phyloP scores from a whole-genome alignment of 1,284 basidiomycete species.

The Ceratobasidium sp. region DNA sequence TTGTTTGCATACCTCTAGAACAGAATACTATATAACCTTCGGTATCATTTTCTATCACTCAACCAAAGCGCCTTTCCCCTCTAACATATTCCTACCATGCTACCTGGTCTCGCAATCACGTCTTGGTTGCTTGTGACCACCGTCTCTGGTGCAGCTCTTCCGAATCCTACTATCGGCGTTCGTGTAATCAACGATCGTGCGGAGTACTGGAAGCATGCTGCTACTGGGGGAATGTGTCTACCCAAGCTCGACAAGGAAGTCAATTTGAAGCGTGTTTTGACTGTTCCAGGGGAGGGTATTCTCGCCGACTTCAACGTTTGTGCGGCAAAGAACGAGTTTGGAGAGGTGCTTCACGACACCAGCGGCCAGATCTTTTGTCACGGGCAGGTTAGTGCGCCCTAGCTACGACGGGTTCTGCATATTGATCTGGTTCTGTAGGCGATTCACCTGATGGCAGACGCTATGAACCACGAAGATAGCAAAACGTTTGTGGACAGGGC shows the following conservation, averaged over 20 bases:
- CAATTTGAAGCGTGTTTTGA: not conserved
- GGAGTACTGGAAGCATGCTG: not conserved
- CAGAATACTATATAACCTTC: too few species aligned
- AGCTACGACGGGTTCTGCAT: not conserved
- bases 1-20: too few species aligned
- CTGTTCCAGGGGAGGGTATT: not conserved
- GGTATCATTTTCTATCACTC: too few species aligned
- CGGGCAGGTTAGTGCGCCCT: not conserved
- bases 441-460: too few species aligned
- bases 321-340: conserved; percentile 9
- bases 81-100: too few species aligned
- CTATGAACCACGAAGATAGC: too few species aligned
- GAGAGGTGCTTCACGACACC: not conserved
- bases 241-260: not conserved
- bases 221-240: not conserved
- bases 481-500: conserved; percentile 12
- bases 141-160: not conserved
- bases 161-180: not conserved
- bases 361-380: conserved; percentile 1
- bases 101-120: not conserved
- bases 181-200: not conserved
- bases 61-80: too few species aligned
- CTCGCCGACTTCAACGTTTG: not conserved
- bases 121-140: not conserved
- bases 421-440: not conserved